These are phyloP conservation scores for Fennellomyces sp. DNA, from an alignment of 371 early-diverging fungal genomes.

Conservation along the genomic window DNA sequence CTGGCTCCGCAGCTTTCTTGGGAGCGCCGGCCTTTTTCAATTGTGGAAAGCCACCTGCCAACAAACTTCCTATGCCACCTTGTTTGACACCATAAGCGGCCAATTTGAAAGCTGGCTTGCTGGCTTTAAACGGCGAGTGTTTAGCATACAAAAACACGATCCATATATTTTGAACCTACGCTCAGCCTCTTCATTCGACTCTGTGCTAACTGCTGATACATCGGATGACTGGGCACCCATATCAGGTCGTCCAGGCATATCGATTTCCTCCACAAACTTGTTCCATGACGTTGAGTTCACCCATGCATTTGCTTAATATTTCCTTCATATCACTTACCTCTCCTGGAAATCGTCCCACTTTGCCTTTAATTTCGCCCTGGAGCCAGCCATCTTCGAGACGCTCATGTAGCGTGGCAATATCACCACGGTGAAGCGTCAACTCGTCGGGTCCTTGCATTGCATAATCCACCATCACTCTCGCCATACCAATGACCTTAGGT, in stretches of 20 bases:
- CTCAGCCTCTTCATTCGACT: conserved; percentile 26
- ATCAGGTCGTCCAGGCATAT: conserved; percentile 53
- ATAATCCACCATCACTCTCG: conserved; percentile 71
- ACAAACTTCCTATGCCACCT: conserved; percentile 81
- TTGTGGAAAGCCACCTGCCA: conserved; percentile 63
- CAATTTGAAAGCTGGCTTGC: conserved; percentile 43
- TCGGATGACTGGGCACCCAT: conserved; percentile 29
- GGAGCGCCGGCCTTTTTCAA: conserved; percentile 35
- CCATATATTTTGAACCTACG: conserved; percentile 12
- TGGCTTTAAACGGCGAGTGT: neutral
- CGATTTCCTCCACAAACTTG: conserved; percentile 38
- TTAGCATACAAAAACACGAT: neutral
- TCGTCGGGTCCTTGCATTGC: conserved; percentile 71
- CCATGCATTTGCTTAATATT: too few relatives aligned
- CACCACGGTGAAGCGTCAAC: conserved; percentile 66
- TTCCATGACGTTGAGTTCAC: too few relatives aligned
- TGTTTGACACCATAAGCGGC: conserved; percentile 84
- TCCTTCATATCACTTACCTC: too few relatives aligned
- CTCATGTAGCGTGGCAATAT: conserved; percentile 67
- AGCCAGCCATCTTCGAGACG: conserved; percentile 72
- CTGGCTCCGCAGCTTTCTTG: conserved; percentile 12
- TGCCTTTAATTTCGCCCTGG: conserved; percentile 71
- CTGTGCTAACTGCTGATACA: conserved; percentile 16
- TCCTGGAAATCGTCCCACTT: conserved; percentile 69
- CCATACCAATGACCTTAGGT: conserved; percentile 53